phyloP scores from a whole-genome alignment of 169 alveolate genomes.

The Neospora caninum region DNA sequence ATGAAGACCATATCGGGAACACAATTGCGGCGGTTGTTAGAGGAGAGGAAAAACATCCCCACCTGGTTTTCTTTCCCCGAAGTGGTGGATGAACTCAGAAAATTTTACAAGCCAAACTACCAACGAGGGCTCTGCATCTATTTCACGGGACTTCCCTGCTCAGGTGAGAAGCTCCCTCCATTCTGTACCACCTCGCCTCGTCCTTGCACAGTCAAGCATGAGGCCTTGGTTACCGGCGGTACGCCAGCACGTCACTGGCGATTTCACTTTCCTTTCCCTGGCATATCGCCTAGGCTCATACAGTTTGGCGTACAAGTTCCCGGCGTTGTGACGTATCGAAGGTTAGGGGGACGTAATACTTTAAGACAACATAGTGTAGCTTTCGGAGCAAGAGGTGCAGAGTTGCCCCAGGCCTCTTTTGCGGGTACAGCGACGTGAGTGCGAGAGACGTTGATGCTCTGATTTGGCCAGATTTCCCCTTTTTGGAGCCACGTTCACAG shows the following conservation, averaged over 20 bases:
- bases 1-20: constrained; percentile 66
- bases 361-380: too few species aligned
- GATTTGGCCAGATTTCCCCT: not conserved
- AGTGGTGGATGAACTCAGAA: constrained; percentile 67
- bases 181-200: not conserved
- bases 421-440: too few species aligned
- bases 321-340: too few species aligned
- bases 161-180: constrained; percentile 39
- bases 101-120: constrained; percentile 61
- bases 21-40: constrained; percentile 62
- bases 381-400: too few species aligned
- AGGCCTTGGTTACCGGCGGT: not conserved
- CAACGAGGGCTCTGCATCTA: constrained; percentile 70
- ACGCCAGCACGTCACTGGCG: not conserved
- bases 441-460: too few species aligned
- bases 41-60: constrained; percentile 62
- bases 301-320: too few species aligned
- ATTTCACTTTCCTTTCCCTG: not conserved
- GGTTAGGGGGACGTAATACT: too few species aligned
- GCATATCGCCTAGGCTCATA: too few species aligned
- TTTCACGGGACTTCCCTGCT: constrained; percentile 74
- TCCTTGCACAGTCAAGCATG: not conserved
- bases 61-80: constrained; percentile 73
- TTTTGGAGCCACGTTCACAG: not conserved
- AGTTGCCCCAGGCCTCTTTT: too few species aligned